Base-by-base conservation (phyloP, 1,284 basidiomycete genomes). In the Cerioporus squamosus region DNA sequence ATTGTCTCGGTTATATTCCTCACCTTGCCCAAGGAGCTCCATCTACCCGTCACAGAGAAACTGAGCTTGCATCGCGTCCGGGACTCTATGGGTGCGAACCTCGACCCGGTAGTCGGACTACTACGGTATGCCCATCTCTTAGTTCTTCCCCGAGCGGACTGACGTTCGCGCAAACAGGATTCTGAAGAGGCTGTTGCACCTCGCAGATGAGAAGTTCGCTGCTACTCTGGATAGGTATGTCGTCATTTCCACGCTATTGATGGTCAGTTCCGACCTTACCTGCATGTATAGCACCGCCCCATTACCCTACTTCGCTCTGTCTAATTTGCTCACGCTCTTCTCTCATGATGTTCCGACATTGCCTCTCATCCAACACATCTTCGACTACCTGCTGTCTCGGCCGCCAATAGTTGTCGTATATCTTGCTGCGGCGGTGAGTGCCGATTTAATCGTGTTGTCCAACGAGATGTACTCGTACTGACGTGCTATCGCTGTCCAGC, bases 271-370 rank as follows among this genome's bases (percentile, higher is more conserved):
- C 33, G 33, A 36, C 3, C 33, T 36, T 3, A 36, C 3, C 3
- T 12, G 33, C 14, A 2, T 9, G 20, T 23, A 38, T 58, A 84
- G 83, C 48, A 76, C 77, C 22, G 82, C 88, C 0, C 86, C 89
- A 0, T 77, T 94, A 2, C 94, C 93, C 0, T 94, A 91, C 72
- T 95, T 91, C 70, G 93, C 94, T 0, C 82, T 98, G 8, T 93
- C 94, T 12, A 94, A 95, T 77, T 83, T 97, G 39, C 79, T 98
- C 39, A 97, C 95, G 0, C 81, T 97, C 29, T 93, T 97, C 74
- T 89, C 95, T 5, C 95, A 98, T 72, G 94, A 97, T 67, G 82
- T 94, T 56, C 92, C 94, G 9, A 91, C 90, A 0, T 80, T 96
- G 22, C 81, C 87, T 2, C 84, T 95, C 22, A 90, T 94, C 31